phyloP scores from a whole-genome alignment of 345 rosid genomes.

The Alliaria petiolata region DNA sequence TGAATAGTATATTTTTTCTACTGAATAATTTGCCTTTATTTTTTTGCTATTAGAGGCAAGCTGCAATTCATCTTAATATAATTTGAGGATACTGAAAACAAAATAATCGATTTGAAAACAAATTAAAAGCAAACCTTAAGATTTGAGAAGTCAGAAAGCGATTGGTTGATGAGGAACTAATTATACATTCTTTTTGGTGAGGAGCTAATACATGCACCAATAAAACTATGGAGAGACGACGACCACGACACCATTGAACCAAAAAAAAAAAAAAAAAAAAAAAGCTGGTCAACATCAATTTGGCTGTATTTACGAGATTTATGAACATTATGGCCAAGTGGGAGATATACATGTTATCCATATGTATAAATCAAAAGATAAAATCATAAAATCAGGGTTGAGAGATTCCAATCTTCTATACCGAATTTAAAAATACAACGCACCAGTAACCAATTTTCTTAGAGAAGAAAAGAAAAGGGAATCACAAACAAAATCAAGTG shows the following conservation, averaged over 20 bases:
- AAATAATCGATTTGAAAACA: no score
- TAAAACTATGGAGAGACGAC: neutral
- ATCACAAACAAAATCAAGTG: neutral
- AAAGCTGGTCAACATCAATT: slow-evolving; percentile 1
- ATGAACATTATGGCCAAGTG: neutral
- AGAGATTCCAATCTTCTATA: neutral
- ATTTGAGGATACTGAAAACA: neutral
- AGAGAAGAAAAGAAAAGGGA: neutral
- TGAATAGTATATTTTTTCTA: neutral
- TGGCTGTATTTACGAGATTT: slow-evolving; percentile 8
- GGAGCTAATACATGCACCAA: slow-evolving; percentile 13
- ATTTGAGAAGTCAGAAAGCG: slow-evolving; percentile 1
- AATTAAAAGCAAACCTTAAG: neutral
- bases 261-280: neutral
- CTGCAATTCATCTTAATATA: neutral
- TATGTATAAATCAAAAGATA: no score
- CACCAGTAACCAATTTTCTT: neutral
- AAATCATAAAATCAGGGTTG: no score
- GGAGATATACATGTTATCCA: neutral
- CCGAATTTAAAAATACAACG: neutral
- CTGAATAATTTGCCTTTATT: neutral
- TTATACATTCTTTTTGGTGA: neutral
- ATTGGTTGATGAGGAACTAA: no score
- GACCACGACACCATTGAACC: neutral
- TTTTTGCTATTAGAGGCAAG: neutral